Evolutionary conservation across 805 yeast species (phyloP).

Genomic region (Candida ficus): DNA sequence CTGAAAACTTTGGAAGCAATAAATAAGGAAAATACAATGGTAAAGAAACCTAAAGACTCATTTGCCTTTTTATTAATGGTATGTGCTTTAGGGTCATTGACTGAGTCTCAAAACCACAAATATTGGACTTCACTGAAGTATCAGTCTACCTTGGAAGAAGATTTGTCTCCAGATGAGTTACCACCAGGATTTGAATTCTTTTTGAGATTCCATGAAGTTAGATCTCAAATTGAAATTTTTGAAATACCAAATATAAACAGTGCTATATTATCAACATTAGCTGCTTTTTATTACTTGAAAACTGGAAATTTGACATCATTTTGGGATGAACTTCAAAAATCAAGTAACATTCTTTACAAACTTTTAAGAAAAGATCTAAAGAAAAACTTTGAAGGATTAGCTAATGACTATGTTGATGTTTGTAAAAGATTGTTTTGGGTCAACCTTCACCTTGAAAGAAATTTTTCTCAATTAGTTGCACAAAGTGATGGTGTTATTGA

Average conservation of each 20-base stretch:
- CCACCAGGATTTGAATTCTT: constrained; percentile 4
- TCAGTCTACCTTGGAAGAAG: background rate
- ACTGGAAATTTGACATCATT: constrained; percentile 3
- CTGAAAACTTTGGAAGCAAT: background rate
- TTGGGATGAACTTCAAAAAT: constrained; percentile 2
- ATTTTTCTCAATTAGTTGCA: background rate
- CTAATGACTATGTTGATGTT: background rate
- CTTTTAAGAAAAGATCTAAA: background rate
- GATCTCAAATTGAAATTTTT: background rate
- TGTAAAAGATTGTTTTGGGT: constrained; percentile 3
- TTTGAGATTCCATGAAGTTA: background rate
- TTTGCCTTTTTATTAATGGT: background rate
- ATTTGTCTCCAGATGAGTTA: background rate
- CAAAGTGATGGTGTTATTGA: background rate
- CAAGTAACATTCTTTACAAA: background rate
- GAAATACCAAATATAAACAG: background rate
- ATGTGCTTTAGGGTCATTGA: constrained; percentile 2
- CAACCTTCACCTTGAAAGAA: constrained; percentile 1
- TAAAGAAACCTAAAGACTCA: background rate
- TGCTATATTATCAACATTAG: background rate
- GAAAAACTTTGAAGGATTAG: background rate
- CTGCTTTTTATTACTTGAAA: constrained; percentile 1
- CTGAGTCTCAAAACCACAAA: background rate
- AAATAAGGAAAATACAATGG: too few relatives aligned
- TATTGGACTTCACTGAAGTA: background rate